Evolutionary conservation across 345 rosid genomes (phyloP).

Genomic region (Iberis pinnata): DNA sequence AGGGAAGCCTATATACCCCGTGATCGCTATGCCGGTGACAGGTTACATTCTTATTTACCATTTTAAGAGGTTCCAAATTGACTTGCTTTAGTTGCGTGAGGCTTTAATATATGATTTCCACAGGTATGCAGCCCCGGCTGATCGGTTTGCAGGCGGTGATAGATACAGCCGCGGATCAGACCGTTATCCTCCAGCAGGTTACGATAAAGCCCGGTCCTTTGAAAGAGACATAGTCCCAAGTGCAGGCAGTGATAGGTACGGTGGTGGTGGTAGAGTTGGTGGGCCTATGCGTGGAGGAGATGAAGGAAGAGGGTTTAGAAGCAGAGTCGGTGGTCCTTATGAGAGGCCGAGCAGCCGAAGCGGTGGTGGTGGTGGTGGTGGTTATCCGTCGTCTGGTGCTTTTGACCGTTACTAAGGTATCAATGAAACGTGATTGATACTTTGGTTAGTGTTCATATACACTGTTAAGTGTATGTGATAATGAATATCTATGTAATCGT

Average conservation of each 20-base stretch:
- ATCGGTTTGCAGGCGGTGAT: constrained; percentile 57
- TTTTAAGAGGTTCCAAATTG: neutral
- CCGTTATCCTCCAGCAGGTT: constrained; percentile 61
- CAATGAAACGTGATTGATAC: constrained; percentile 11
- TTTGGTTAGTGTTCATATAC: no score
- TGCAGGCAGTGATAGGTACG: constrained; percentile 61
- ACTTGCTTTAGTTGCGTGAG: neutral
- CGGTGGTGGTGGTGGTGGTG: constrained; percentile 36
- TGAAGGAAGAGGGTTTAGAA: constrained; percentile 69
- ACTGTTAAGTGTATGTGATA: no score
- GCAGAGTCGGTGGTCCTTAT: constrained; percentile 64
- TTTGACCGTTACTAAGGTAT: constrained; percentile 61
- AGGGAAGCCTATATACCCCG: constrained; percentile 67
- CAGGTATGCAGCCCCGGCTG: constrained; percentile 69
- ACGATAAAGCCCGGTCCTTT: constrained; percentile 64
- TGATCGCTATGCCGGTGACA: constrained; percentile 69
- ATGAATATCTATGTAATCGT: no score
- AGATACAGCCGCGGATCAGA: constrained; percentile 64
- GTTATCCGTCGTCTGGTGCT: constrained; percentile 37
- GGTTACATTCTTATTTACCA: constrained; percentile 33
- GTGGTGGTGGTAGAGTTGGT: constrained; percentile 41
- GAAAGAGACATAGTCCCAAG: constrained; percentile 62
- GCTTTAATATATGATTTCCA: neutral
- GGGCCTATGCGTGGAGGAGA: constrained; percentile 57
- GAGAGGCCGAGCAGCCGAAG: constrained; percentile 69